Evolutionary conservation across 2,329 filamentous ascomycete species (phyloP), one percentile per base, ranked within the genome.

Genomic region (Fusarium sp.): DNA sequence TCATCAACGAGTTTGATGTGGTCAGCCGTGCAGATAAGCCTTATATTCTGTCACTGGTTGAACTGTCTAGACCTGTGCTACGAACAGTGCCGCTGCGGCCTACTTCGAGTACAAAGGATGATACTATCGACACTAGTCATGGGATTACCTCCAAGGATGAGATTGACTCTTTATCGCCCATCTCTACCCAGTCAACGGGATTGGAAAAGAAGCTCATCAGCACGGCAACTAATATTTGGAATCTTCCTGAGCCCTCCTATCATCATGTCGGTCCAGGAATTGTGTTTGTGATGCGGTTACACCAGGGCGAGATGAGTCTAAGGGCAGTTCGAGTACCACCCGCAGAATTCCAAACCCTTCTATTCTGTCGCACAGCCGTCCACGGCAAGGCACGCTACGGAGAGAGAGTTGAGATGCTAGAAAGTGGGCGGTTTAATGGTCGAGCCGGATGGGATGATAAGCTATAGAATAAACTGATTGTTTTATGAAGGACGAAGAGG

Each of bases 1-100:
- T 78, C 14, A 71, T 74, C 41, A 78, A 78, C n/a, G 75, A 78
- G 43, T 78, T 78, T 14, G 76, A 78, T 10, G 52, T 75, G 3
- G 72, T 78, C 10, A 75, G 67, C 27, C 75, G 76, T n/a, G 71
- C 71, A 7, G 75, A 78, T 32, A 70, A 68, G 16, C 67, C 67
- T 1, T 78, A 78, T 34, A 70, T 77, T 3, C 61, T 77, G 16
- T 77, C 77, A 2, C 27, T 78, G 14, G 67, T 76, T 20, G 68
- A 76, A 11, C 30, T 78, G 2, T 68, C 66, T 11, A 68, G 67
- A 48, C 57, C 32, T 4, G 71, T 64, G 62, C 34, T 73, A 9
- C 27, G 41, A 32, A 39, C 62, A 37, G 62, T 62, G 18, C 59
- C 37, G 13, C 60, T 41, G 11, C 4, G 50, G n/a, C 14, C 16